Evolutionary conservation across 257 asterid genomes (phyloP).

Genomic region (Hygrophila difformis): DNA sequence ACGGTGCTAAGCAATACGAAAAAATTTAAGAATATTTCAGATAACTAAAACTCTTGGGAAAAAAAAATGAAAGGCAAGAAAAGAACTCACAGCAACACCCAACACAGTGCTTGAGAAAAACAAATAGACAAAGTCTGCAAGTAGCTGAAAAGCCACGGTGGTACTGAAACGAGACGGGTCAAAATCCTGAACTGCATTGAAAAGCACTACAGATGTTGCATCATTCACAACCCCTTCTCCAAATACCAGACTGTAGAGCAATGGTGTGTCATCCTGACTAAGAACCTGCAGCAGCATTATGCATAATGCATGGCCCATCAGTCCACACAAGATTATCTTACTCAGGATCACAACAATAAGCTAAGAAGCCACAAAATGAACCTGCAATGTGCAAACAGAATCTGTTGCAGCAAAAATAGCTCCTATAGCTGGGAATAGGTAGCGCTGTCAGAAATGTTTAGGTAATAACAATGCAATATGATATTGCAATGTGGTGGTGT

Average conservation of each 20-base stretch:
- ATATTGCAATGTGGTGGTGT: neutral
- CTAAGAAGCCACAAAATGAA: slow-evolving; percentile 11
- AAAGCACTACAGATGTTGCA: slow-evolving; percentile 72
- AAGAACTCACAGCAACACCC: slow-evolving; percentile 48
- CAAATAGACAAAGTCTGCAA: slow-evolving; percentile 42
- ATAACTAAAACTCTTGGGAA: neutral
- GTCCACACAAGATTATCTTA: neutral
- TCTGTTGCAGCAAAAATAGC: too few relatives aligned
- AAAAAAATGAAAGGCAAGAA: slow-evolving; percentile 8
- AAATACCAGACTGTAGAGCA: too few relatives aligned
- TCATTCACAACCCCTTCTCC: too few relatives aligned
- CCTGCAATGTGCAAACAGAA: slow-evolving; percentile 72
- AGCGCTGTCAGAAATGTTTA: slow-evolving; percentile 15
- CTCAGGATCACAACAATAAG: slow-evolving; percentile 10
- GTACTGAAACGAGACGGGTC: slow-evolving; percentile 34
- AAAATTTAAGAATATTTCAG: slow-evolving; percentile 3
- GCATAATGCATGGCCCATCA: slow-evolving; percentile 16
- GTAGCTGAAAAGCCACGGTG: slow-evolving; percentile 27
- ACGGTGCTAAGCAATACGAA: slow-evolving; percentile 13
- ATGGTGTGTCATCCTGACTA: slow-evolving; percentile 57
- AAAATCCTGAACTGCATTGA: slow-evolving; percentile 60
- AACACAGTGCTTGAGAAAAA: slow-evolving; percentile 42
- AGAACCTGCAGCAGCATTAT: slow-evolving; percentile 39
- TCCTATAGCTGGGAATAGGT: slow-evolving; percentile 46
- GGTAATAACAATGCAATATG: neutral